Base-by-base conservation (phyloP, 1,139 yeast species). In the Suhomyces taliae region DNA sequence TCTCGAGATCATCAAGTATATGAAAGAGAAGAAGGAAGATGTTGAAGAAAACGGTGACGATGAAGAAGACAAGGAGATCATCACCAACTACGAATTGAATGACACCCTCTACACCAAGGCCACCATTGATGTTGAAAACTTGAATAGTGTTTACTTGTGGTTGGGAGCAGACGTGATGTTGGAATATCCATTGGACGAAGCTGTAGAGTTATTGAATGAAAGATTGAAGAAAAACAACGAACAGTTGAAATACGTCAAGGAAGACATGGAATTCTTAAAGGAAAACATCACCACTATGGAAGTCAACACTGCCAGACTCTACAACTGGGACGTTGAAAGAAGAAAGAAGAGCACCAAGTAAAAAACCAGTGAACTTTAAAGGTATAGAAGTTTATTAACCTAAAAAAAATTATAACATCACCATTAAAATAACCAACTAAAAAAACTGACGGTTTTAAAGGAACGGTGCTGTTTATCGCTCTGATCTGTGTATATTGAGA, bases 121-220 rank as follows among this genome's bases (percentile, higher is more conserved):
- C 2, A 76, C 76, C 34, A 76, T 93, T 35, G 81, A 87, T 43
- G 62, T 73, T 19, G 66, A 72, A 35, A 67, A 63, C 34, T 61
- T 73, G 50, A 59, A 74, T 36, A 68, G 76, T 2, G 99, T 93
- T 2, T 83, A 82, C 53, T 76, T 93, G 46, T 93, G 99, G 99
- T 76, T 93, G 19, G 99, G 99, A 9, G 98, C 99, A 1, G 96
- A 91, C 59, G 95, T 93, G 15, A 93, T 93, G 99, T 75, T 95
- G 59, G 99, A 93, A 64, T 93, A 93, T 64, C 91, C 97, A 6
- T 74, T 90, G 34, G 87, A 81, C 39, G 99, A 93, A 64, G 99
- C 99, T 1, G 78, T 84, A 42, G 83, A 74, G 31, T 74, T 95
- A 57, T 72, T 95, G 50, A 63, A 75, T 27, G 78, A 78, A 37